Evolutionary conservation across 805 yeast species (phyloP).

Genomic region (Lipomyces oligophaga): DNA sequence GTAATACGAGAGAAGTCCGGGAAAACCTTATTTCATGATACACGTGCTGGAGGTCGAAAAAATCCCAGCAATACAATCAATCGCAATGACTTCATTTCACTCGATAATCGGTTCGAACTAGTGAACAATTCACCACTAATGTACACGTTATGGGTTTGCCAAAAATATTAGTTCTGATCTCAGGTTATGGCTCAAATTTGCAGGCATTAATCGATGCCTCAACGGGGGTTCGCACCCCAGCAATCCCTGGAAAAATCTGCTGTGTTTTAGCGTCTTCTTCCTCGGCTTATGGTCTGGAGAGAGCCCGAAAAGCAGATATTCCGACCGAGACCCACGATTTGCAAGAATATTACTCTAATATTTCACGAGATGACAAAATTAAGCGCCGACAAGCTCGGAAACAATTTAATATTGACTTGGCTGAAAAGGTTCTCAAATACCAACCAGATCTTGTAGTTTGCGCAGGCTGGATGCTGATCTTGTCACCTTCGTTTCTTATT

Average conservation of each 20-base stretch:
- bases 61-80: no score
- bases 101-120: no score
- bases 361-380: constrained; percentile 63
- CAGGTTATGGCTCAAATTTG: constrained; percentile 93
- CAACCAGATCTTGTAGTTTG: constrained; percentile 87
- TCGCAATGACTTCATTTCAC: no score
- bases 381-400: constrained; percentile 61
- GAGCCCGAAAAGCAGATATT: constrained; percentile 69
- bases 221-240: constrained; percentile 15
- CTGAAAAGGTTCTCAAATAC: constrained; percentile 57
- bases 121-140: no score
- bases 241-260: constrained; percentile 49
- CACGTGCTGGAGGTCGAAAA: no score
- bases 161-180: constrained; percentile 67
- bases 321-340: constrained; percentile 69
- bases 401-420: constrained; percentile 73
- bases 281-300: constrained; percentile 78
- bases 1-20: no score
- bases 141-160: no score
- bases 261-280: constrained; percentile 82
- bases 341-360: constrained; percentile 65
- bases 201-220: constrained; percentile 79
- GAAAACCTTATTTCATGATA: no score
- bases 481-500: constrained; percentile 69
- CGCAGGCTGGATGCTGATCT: constrained; percentile 97